phyloP scores from a whole-genome alignment of 1,284 basidiomycete species.

The Ustanciosporium gigantosporum region DNA sequence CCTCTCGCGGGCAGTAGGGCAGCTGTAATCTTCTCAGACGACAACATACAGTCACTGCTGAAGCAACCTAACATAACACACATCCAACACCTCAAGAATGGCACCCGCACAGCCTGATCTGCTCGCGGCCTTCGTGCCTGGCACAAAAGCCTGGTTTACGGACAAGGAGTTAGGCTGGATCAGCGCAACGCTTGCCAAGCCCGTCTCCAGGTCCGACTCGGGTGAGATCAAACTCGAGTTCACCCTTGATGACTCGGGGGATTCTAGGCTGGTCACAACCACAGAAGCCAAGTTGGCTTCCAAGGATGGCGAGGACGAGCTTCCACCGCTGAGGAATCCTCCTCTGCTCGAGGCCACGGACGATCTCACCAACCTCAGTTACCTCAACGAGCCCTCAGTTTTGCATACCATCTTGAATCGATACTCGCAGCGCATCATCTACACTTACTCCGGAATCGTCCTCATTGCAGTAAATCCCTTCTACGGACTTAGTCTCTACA shows the following conservation, averaged over 20 bases:
- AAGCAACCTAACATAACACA: too few species aligned
- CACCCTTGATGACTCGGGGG: slow-evolving; percentile 52
- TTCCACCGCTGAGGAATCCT: slow-evolving; percentile 94
- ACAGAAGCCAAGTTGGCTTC: slow-evolving; percentile 42
- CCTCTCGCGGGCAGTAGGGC: too few species aligned
- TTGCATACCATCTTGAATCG: slow-evolving; percentile 95
- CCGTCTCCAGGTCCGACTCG: slow-evolving; percentile 26
- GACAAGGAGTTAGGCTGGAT: slow-evolving; percentile 92
- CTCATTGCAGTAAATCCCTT: slow-evolving; percentile 99
- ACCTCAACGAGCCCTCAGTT: slow-evolving; percentile 94
- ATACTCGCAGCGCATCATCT: slow-evolving; percentile 95
- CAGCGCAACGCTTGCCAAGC: slow-evolving; percentile 76
- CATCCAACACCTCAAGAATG: too few species aligned
- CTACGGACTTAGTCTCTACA: slow-evolving; percentile 73
- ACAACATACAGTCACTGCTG: too few species aligned
- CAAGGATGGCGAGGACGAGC: slow-evolving; percentile 54
- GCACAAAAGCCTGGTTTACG: slow-evolving; percentile 70
- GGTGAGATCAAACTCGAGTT: slow-evolving; percentile 50
- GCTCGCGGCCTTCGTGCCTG: slow-evolving; percentile 58
- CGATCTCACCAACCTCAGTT: slow-evolving; percentile 94
- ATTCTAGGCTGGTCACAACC: slow-evolving; percentile 47
- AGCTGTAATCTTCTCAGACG: too few species aligned
- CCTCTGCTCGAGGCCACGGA: slow-evolving; percentile 94
- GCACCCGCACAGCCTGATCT: slow-evolving; percentile 38
- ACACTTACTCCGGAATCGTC: slow-evolving; percentile 97